Base-by-base conservation (phyloP, 1,284 basidiomycete genomes). In the Pyrrhoderma noxium region DNA sequence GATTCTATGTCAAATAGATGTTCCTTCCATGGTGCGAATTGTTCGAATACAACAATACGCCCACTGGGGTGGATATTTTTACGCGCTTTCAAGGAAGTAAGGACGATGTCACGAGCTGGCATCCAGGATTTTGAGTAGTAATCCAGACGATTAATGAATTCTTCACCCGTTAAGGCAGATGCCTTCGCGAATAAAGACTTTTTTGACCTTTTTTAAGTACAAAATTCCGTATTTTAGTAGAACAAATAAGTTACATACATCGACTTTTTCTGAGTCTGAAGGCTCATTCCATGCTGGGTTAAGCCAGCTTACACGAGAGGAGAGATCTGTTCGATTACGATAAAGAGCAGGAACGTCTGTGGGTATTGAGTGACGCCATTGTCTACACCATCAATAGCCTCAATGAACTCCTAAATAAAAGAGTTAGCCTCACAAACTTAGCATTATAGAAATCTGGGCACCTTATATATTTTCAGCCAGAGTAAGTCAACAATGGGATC, bases 371-470 rank as follows among this genome's bases (percentile, higher is more conserved):
- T 77, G 59, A 97, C 78, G n/a, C 93, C 93, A 62, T 97, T 97
- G 72, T 99, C 95, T 64, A 94, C 89, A 7, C 80, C 95, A 68
- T 99, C 95, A 59, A 99, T 87, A 13, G 88, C 91, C 70, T 97
- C 93, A 47, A 97, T 87, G 64, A 94, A 92, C 64, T 93, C 89
- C 83, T 89, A 57, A 31, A 22, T 21, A 31, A n/a, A 36, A 56
- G 36, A 49, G 37, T 11, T 18, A 48, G 23, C 19, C 35, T 5
- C 50, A 7, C n/a, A 42, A 16, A 25, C 7, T 38, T 45, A 13
- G 37, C 8, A 55, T 38, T 14, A 22, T 16, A 45, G 35, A 22
- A 31, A 46, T 18, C 35, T 13, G 39, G 57, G 21, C 56, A 80
- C 87, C 64, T 76, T 84, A 75, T 99, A 99, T 58, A 98, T 58